These are phyloP conservation scores for Phytopythium kandeliae DNA, from an alignment of 352 stramenopile species.

Conservation along the genomic window DNA sequence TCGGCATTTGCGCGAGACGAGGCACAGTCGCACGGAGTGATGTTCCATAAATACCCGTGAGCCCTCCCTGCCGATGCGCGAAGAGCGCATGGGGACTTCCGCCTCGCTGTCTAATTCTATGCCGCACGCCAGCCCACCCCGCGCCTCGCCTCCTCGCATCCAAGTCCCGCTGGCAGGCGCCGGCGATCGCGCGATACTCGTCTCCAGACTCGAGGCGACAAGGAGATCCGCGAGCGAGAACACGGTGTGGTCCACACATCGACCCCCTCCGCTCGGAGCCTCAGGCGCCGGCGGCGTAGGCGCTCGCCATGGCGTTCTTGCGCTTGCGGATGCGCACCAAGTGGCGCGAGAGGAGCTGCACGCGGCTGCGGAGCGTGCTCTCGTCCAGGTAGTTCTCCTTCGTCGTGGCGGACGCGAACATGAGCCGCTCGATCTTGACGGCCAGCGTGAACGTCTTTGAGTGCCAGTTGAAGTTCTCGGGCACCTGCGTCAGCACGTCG, in stretches of 20 bases:
- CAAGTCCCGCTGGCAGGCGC: not conserved
- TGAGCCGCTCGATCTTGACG: conserved; percentile 57
- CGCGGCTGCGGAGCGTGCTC: conserved; percentile 33
- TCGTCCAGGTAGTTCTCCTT: conserved; percentile 57
- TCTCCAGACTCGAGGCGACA: not conserved
- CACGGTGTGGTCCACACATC: not conserved
- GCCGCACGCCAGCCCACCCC: not conserved
- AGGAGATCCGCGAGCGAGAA: no score
- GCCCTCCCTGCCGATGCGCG: not conserved
- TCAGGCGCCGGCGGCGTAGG: conserved; percentile 3
- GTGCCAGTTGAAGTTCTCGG: conserved; percentile 53
- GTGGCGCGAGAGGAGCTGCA: conserved; percentile 44
- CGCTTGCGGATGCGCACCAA: conserved; percentile 44
- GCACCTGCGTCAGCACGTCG: conserved; percentile 48
- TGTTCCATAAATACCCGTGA: no score
- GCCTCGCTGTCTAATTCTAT: conserved; percentile 5
- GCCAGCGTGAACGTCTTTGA: conserved; percentile 57
- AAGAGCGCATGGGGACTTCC: conserved; percentile 2
- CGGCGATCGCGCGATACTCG: not conserved
- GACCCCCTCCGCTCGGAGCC: no score
- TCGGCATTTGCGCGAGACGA: no score
- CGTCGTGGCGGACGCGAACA: conserved; percentile 40
- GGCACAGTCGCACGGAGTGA: no score
- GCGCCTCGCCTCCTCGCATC: not conserved
- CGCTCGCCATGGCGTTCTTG: conserved; percentile 27